These are phyloP conservation scores for Phialocephala subalpina DNA, from an alignment of 2,329 filamentous ascomycete genomes.

Conservation along the genomic window DNA sequence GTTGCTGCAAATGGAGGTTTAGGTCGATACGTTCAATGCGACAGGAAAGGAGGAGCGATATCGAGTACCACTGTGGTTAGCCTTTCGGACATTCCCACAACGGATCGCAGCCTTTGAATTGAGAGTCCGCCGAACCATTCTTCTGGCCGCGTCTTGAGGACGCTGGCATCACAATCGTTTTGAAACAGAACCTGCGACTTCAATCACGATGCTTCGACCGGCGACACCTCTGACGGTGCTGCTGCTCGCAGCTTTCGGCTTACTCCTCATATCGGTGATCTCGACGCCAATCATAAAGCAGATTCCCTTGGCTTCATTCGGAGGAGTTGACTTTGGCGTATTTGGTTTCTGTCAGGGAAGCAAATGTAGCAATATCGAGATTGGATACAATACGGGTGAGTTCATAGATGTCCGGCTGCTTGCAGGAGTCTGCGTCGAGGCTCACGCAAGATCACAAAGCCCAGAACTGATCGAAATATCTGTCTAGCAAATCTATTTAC, in stretches of 20 bases:
- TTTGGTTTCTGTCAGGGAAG: slow-evolving; percentile 82
- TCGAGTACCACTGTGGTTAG: slow-evolving; percentile 20
- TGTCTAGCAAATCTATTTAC: slow-evolving; percentile 39
- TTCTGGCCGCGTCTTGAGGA: slow-evolving; percentile 53
- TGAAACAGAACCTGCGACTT: slow-evolving; percentile 28
- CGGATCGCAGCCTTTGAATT: slow-evolving; percentile 19
- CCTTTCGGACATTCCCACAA: slow-evolving; percentile 16
- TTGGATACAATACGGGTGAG: slow-evolving; percentile 89
- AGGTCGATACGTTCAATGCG: not conserved
- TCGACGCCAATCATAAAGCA: slow-evolving; percentile 88
- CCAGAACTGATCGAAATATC: slow-evolving; percentile 19
- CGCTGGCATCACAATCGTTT: slow-evolving; percentile 47
- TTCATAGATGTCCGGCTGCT: slow-evolving; percentile 12
- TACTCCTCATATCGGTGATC: slow-evolving; percentile 87
- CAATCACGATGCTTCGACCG: slow-evolving; percentile 72
- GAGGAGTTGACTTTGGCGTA: slow-evolving; percentile 85
- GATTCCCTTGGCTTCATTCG: slow-evolving; percentile 83
- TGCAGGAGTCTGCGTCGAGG: not conserved
- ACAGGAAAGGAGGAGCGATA: not conserved
- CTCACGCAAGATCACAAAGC: not conserved
- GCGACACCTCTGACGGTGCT: slow-evolving; percentile 90
- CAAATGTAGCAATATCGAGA: slow-evolving; percentile 74
- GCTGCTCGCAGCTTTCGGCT: slow-evolving; percentile 83
- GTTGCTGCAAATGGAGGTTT: not conserved
- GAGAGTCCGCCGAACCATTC: slow-evolving; percentile 18